These are phyloP conservation scores for Volutella citrinella DNA, from an alignment of 2,329 filamentous ascomycete species.

Conservation along the genomic window DNA sequence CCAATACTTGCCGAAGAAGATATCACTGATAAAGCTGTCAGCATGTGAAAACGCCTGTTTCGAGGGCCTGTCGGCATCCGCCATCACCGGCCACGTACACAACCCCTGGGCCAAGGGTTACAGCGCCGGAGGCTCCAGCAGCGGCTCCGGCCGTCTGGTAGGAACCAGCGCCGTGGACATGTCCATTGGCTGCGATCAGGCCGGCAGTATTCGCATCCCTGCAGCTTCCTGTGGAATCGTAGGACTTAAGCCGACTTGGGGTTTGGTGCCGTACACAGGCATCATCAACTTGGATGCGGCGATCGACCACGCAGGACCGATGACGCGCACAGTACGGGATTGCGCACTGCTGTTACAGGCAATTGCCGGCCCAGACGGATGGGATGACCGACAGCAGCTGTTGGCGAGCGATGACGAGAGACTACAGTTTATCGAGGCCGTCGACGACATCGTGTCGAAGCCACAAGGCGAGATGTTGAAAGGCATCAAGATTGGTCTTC, in stretches of 20 bases:
- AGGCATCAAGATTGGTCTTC: conserved; percentile 2
- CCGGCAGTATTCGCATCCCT: conserved; percentile 4
- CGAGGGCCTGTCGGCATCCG: background rate
- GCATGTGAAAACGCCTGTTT: conserved; percentile 4
- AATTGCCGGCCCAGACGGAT: conserved; percentile 3
- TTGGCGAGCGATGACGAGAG: too few species aligned
- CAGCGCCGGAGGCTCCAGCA: conserved; percentile 1
- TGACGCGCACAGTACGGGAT: background rate
- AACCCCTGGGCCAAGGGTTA: conserved; percentile 5
- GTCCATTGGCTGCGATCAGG: conserved; percentile 2
- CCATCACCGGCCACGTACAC: conserved; percentile 3
- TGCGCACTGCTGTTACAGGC: conserved; percentile 3
- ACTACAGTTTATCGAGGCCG: conserved; percentile 1
- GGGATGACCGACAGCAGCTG: conserved; percentile 4
- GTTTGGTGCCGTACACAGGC: conserved; percentile 2
- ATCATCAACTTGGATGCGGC: background rate
- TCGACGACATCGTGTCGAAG: background rate
- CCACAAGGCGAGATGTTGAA: background rate
- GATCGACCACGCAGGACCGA: conserved; percentile 2
- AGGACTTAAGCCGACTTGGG: conserved; percentile 2
- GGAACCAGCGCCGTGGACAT: conserved; percentile 2
- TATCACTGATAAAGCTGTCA: too few species aligned
- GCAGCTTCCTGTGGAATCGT: conserved; percentile 1
- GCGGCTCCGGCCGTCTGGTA: conserved; percentile 1
- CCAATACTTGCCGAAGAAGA: too few species aligned